Conservation (phyloP, 1,284 basidiomycete genomes). For the Cutaneotrichosporon spelunceum region DNA sequence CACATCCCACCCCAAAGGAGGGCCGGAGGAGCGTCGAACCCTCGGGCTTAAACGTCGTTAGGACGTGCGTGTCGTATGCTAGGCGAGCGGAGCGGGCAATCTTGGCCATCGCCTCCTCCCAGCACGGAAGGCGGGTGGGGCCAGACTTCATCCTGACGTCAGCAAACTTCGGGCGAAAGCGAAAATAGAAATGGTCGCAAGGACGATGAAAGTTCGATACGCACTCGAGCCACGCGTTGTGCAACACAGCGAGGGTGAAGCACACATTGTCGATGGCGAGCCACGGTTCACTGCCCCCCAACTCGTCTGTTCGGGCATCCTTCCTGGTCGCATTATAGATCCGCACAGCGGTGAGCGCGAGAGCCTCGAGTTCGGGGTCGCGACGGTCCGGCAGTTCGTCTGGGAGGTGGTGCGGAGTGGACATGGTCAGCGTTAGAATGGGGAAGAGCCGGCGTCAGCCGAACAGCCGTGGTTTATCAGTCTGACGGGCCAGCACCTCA, state of each 20-base stretch:
- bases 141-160: not conserved
- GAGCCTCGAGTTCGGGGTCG: not conserved
- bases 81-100: not conserved
- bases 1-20: not conserved
- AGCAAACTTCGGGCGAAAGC: not conserved
- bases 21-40: not conserved
- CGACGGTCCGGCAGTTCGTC: not conserved
- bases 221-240: conserved; percentile 4
- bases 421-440: not conserved
- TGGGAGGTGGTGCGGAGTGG: not conserved
- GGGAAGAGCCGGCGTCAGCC: not conserved
- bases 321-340: not conserved
- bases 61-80: not conserved
- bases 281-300: not conserved
- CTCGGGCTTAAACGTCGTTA: not conserved
- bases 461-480: not conserved
- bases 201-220: not conserved
- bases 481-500: not conserved
- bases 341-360: not conserved
- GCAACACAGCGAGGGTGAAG: conserved; percentile 1
- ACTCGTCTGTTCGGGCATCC: not conserved
- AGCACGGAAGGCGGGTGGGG: not conserved
- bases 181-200: too few relatives aligned
- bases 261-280: not conserved
- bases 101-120: not conserved